Base-by-base conservation (phyloP, 1,284 basidiomycete genomes). In the Volvariella volvacea region DNA sequence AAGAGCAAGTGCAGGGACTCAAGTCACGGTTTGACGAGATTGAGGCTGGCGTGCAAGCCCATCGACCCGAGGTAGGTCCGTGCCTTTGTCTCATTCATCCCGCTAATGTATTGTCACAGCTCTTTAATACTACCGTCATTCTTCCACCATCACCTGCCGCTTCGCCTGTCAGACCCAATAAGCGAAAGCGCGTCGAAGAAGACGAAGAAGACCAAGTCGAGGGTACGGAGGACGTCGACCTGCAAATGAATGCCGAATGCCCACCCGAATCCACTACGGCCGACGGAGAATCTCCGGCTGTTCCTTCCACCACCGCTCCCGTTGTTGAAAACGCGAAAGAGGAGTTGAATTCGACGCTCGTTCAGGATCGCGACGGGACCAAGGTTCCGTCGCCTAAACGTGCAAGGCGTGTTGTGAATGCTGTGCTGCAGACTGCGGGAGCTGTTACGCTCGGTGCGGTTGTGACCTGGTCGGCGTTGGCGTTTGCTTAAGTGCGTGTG, bases 391-490 rank as follows among this genome's bases (percentile, higher is more conserved):
- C 74, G 42, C 67, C 64, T 37, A 74, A 77, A 52, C 71, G 78
- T 10, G 63, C 63, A 0, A 60, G 69, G 47, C 65, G 58, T 38
- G 57, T 74, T 22, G 65, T 67, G 21, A 54, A 64, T 28, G 63
- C 66, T 8, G 59, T 76, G 22, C 70, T 66, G 30, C 74, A 75
- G 38, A 83, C 80, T 4, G 73, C 76, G 3, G 73, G 76, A 2
- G 75, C 74, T 20, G 71, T 79, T 25, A 71, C 73, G 0, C 56
- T 85, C 32, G 83, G 83, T 22, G 82, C 81, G 14, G 74, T 79
- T 10, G 76, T 75, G 4, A 72, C 81, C 1, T 85, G 83, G 83
- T 73, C 77, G 21, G 80, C 80, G 17, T 62, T 85, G 47, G 82
- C 82, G 1, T 85, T 80, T 56, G 69, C 67, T 48, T 80, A 49